Conservation (phyloP, 345 rosid species). For the Geranium brycei region DNA sequence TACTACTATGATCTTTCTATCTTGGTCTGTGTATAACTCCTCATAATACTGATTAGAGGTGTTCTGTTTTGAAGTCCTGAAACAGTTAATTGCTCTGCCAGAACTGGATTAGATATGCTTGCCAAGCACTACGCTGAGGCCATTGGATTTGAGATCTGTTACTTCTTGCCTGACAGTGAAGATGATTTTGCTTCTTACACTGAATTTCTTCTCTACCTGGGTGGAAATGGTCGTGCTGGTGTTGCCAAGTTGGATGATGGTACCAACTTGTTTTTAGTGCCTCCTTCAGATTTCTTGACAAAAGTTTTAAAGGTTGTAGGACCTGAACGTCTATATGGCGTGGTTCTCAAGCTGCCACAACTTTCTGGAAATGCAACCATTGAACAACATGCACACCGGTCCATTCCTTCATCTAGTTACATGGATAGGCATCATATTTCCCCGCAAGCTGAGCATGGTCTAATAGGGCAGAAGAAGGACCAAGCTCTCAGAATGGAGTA, state of each 20-base stretch:
- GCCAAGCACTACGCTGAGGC: constrained; percentile 71
- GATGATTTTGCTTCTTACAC: constrained; percentile 91
- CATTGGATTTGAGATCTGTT: constrained; percentile 65
- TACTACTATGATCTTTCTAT: neutral
- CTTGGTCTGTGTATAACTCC: neutral
- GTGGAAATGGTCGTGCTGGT: constrained; percentile 87
- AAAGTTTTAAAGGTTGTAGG: constrained; percentile 69
- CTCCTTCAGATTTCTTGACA: constrained; percentile 84
- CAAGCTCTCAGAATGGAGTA: constrained; percentile 25
- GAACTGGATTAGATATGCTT: constrained; percentile 94
- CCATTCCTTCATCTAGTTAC: constrained; percentile 24
- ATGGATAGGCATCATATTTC: constrained; percentile 27
- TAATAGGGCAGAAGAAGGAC: constrained; percentile 32
- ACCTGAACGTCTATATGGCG: constrained; percentile 87
- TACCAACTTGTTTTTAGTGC: constrained; percentile 74
- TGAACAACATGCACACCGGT: constrained; percentile 25
- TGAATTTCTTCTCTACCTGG: constrained; percentile 83
- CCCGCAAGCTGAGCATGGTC: constrained; percentile 26
- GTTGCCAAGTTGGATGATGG: constrained; percentile 90
- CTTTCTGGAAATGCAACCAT: constrained; percentile 21
- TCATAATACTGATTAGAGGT: neutral
- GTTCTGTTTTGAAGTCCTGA: constrained; percentile 53
- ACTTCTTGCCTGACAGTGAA: constrained; percentile 90
- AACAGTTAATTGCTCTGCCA: constrained; percentile 86
- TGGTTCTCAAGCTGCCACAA: constrained; percentile 74